Conservation (phyloP, 2,329 filamentous ascomycete species). For the Beauveria medogensis region DNA sequence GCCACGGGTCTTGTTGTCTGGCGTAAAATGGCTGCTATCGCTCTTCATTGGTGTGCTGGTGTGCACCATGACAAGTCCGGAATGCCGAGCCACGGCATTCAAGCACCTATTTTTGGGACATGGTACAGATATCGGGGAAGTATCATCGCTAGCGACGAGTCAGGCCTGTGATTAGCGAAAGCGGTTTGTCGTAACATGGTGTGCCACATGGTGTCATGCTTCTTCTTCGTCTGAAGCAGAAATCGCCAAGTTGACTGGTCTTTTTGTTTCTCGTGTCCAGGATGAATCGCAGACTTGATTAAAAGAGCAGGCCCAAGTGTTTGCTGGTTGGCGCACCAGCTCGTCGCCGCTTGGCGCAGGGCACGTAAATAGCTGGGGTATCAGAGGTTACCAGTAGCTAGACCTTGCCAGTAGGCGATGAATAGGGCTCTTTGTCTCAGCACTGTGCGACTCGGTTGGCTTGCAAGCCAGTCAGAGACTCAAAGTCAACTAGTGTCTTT, state of each 20-base stretch:
- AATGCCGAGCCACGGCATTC: slow-evolving; percentile 6
- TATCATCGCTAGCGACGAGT: neutral
- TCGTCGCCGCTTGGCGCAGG: neutral
- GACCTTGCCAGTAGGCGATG: too few relatives aligned
- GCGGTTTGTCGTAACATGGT: neutral
- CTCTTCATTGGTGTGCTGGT: neutral
- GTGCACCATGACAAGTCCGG: slow-evolving; percentile 4
- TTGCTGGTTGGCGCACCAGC: neutral
- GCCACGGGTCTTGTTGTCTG: slow-evolving; percentile 3
- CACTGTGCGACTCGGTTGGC: neutral
- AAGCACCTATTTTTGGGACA: slow-evolving; percentile 9
- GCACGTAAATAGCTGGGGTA: too few relatives aligned
- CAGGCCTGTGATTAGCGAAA: slow-evolving; percentile 8
- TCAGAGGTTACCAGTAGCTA: too few relatives aligned
- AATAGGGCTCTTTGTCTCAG: neutral
- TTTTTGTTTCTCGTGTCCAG: neutral
- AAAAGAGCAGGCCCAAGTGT: neutral
- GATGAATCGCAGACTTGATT: neutral
- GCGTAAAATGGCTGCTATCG: neutral
- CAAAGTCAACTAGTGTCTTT: neutral
- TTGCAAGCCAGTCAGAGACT: neutral
- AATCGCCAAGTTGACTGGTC: neutral
- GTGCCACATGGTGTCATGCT: neutral
- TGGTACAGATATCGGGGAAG: neutral
- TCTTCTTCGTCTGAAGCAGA: neutral